A percentile compares a stretch with the other conserved stretches of the same genome.
phyloP scores from a whole-genome alignment of 2,329 filamentous ascomycete species.

The Trichoderma arundinaceum region DNA sequence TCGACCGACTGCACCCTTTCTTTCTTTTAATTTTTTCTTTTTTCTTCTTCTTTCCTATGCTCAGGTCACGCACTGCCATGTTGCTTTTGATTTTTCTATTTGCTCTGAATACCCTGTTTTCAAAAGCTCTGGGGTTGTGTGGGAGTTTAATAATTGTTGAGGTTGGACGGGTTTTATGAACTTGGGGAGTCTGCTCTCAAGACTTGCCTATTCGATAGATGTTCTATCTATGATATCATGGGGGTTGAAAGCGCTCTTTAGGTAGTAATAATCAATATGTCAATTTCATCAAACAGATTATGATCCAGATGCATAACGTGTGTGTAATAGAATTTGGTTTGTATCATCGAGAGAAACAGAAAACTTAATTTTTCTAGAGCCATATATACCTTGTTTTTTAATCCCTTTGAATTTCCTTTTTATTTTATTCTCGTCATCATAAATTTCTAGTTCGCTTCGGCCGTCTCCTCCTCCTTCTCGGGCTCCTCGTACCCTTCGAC shows the following conservation, averaged over 20 bases:
- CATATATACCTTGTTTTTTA: background rate
- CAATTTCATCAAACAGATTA: background rate
- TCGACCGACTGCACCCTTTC: background rate
- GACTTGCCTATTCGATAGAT: background rate
- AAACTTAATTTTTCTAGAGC: background rate
- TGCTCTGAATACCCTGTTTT: slow-evolving; percentile 27
- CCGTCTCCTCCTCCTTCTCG: slow-evolving; percentile 38
- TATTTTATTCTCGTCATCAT: slow-evolving; percentile 10
- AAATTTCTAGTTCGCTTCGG: background rate
- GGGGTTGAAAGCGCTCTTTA: background rate
- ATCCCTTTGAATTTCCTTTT: background rate
- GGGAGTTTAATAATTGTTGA: slow-evolving; percentile 4
- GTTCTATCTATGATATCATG: background rate
- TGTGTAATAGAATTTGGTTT: no score
- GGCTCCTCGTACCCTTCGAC: slow-evolving; percentile 76
- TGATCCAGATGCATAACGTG: no score
- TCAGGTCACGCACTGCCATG: background rate
- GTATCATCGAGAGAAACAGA: background rate
- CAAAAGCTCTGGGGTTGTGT: background rate
- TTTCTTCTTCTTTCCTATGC: background rate
- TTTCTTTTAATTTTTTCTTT: background rate
- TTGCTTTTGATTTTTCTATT: background rate
- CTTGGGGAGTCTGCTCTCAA: background rate
- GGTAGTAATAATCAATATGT: slow-evolving; percentile 14
- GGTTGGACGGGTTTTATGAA: background rate